Evolutionary conservation across 2,329 filamentous ascomycete species (phyloP).

Genomic region (Fusarium miscanthi): DNA sequence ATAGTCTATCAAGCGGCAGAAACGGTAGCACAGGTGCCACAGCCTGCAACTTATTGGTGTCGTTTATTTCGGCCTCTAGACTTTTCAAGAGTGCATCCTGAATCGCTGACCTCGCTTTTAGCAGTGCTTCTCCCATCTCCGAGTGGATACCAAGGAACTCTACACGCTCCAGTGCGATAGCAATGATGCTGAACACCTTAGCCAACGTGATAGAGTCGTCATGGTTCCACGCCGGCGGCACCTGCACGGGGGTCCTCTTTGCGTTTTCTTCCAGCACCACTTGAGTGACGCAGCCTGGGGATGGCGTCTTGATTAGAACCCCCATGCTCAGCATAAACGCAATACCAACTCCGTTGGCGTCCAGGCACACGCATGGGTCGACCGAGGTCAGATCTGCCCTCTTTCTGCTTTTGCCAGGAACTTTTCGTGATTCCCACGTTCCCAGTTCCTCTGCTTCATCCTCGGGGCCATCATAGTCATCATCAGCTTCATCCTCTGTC

Average conservation of each 20-base stretch:
- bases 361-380: neutral
- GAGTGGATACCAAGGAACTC: neutral
- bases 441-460: neutral
- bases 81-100: neutral
- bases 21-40: neutral
- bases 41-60: neutral
- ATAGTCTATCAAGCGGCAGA: neutral
- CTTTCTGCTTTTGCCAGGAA: neutral
- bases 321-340: neutral
- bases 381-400: neutral
- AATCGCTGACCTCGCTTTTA: neutral
- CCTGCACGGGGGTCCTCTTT: neutral
- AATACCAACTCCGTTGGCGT: neutral
- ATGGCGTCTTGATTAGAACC: neutral
- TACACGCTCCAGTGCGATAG: neutral
- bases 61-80: neutral
- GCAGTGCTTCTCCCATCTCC: neutral
- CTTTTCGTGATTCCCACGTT: rapidly evolving
- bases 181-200: neutral
- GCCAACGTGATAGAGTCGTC: neutral
- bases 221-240: neutral
- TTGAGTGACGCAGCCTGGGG: neutral
- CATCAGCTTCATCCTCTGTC: neutral
- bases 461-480: neutral
- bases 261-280: neutral